Conservation (phyloP, 805 yeast species). For the Citeromyces matritensis region DNA sequence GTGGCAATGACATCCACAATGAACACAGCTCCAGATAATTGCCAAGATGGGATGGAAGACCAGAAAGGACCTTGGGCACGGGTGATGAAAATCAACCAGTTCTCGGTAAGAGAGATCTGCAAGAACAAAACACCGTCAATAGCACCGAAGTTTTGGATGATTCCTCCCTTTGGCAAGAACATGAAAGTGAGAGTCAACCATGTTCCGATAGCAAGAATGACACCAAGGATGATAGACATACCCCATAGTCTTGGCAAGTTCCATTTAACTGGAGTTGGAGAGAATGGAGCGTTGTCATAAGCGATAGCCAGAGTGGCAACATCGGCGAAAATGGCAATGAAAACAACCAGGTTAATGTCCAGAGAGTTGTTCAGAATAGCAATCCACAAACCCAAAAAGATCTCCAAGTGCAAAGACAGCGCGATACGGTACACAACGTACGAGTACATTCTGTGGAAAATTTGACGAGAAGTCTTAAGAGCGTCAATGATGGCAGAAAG, state of each 20-base stretch:
- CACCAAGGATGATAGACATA: slow-evolving; percentile 81
- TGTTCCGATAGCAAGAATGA: slow-evolving; percentile 77
- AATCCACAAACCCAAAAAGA: slow-evolving; percentile 93
- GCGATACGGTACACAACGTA: slow-evolving; percentile 98
- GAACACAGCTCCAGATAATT: slow-evolving; percentile 86
- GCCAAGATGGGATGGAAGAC: slow-evolving; percentile 95
- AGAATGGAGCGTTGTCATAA: slow-evolving; percentile 93
- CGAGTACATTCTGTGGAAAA: slow-evolving; percentile 98
- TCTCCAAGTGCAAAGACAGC: slow-evolving; percentile 84
- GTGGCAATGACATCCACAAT: slow-evolving; percentile 85
- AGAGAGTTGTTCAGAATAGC: slow-evolving; percentile 80
- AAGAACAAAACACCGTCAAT: slow-evolving; percentile 87
- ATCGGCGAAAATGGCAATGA: slow-evolving; percentile 95
- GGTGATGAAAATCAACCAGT: slow-evolving; percentile 94
- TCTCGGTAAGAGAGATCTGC: slow-evolving; percentile 89
- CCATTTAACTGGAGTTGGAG: slow-evolving; percentile 91
- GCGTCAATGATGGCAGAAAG: slow-evolving; percentile 90
- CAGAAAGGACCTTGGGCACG: slow-evolving; percentile 98
- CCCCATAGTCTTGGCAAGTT: slow-evolving; percentile 96
- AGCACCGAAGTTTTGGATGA: slow-evolving; percentile 91
- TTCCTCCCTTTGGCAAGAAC: slow-evolving; percentile 86
- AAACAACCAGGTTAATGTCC: slow-evolving; percentile 83
- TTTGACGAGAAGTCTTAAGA: slow-evolving; percentile 87
- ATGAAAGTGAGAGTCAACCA: slow-evolving; percentile 93
- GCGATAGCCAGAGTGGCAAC: slow-evolving; percentile 96